These are phyloP conservation scores for Neoscytalidium dimidiatum DNA, from an alignment of 2,329 filamentous ascomycete species.

Conservation along the genomic window DNA sequence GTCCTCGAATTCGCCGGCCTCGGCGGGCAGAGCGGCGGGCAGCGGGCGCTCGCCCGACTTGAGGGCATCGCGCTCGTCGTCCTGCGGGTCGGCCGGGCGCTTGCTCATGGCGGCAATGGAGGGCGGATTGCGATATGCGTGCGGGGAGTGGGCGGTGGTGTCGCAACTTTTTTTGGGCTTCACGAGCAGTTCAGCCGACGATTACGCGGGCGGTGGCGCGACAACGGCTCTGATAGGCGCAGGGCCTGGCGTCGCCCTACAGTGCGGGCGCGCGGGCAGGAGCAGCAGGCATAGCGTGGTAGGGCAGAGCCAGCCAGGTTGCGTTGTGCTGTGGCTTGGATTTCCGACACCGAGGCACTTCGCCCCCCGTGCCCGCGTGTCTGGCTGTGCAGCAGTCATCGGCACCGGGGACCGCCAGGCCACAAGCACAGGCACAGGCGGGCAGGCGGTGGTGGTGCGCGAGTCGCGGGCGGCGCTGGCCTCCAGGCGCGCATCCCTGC, in stretches of 20 bases:
- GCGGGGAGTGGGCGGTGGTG: not conserved
- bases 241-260: not conserved
- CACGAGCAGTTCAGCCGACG: not conserved
- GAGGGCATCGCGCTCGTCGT: constrained; percentile 54
- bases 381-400: too few species aligned
- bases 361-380: too few species aligned
- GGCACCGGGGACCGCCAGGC: too few species aligned
- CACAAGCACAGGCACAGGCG: too few species aligned
- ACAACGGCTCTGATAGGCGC: not conserved
- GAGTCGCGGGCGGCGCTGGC: not conserved
- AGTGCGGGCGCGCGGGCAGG: too few species aligned
- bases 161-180: constrained; percentile 19
- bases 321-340: too few species aligned
- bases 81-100: constrained; percentile 56
- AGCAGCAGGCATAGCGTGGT: too few species aligned
- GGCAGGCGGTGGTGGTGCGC: not conserved
- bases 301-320: too few species aligned
- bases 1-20: constrained; percentile 80
- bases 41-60: constrained; percentile 64
- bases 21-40: constrained; percentile 46
- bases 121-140: not conserved
- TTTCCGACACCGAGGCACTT: too few species aligned
- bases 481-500: constrained; percentile 15
- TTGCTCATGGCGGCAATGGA: constrained; percentile 56
- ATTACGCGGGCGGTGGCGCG: not conserved